Evolutionary conservation across 164 flowering plant genomes (phyloP).

Genomic region (Magnolia changhungtana): DNA sequence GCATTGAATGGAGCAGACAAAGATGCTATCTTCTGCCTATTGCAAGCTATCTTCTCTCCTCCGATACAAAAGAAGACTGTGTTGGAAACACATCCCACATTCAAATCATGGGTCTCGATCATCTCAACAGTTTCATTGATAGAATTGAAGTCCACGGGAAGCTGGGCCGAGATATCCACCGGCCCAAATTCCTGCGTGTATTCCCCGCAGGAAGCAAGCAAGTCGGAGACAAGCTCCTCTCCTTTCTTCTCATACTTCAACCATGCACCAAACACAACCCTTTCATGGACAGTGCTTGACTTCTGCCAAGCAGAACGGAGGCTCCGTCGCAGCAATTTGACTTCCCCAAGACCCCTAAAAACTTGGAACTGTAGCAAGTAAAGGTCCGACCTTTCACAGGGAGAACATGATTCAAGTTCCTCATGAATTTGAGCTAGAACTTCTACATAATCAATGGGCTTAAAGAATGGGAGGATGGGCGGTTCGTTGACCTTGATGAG

Average conservation of each 20-base stretch:
- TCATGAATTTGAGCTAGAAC: constrained; percentile 94
- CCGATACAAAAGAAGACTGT: constrained; percentile 58
- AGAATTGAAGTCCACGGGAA: neutral
- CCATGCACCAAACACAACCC: constrained; percentile 90
- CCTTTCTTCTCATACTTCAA: constrained; percentile 87
- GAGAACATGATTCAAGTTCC: constrained; percentile 77
- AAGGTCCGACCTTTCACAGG: constrained; percentile 61
- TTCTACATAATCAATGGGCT: constrained; percentile 90
- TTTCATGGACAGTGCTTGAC: constrained; percentile 66
- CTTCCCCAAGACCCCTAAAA: constrained; percentile 89
- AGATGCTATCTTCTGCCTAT: constrained; percentile 66
- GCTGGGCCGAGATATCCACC: constrained; percentile 53
- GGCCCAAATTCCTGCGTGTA: constrained; percentile 63
- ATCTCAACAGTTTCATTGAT: constrained; percentile 14
- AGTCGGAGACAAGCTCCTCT: constrained; percentile 70
- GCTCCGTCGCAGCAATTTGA: constrained; percentile 76
- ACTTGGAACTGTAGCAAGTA: constrained; percentile 83
- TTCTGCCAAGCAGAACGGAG: constrained; percentile 81
- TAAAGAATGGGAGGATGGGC: constrained; percentile 66
- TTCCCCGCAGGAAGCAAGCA: constrained; percentile 76
- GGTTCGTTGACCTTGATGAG: constrained; percentile 90
- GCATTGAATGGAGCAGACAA: constrained; percentile 83
- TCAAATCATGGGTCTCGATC: constrained; percentile 14
- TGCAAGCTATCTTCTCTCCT: constrained; percentile 66
- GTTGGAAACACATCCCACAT: constrained; percentile 6